Base-by-base conservation (phyloP, 1,284 basidiomycete species). In the Cutaneotrichosporon spelunceum region DNA sequence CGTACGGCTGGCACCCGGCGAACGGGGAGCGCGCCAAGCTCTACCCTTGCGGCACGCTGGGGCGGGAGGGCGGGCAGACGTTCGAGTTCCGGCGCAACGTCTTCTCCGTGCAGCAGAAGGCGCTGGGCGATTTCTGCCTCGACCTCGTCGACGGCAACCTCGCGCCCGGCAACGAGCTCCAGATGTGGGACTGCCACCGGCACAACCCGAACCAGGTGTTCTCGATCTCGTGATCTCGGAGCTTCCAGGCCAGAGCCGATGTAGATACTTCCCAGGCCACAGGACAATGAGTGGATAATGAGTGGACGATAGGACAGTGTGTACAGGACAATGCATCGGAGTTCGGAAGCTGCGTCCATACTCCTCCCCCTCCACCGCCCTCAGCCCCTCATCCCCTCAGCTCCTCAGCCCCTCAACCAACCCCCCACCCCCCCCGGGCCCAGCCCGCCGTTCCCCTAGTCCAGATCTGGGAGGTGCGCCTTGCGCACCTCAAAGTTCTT, bases 151-250 rank as follows among this genome's bases (percentile, higher is more conserved):
- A 66, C 56, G 70, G 70, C 21, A 39, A 26, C 33, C 36, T 44
- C 36, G 39, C 11, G 23, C 36, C 53, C 3, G 56, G 47, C 8
- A 66, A 66, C 42, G 64, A 65, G 29, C 26, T 68, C 23, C 71
- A 71, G 62, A 67, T 63, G 39, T 73, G 70, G 70, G 34, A 66
- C 60, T 68, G 66, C 53, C 26, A 30, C 39, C 7, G 21, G 27
- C 57, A 57, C 39, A 68, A 68, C 64, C 57, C 57, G 27, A 66
- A 68, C 59, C 66, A 68, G 61, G 11, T 60, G 29, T 65, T 50
- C 48, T 50, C 48, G 48, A 50, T 29, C 48, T 50, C 48, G 26
- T 50, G 30, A 16, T 19, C 47, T 5, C 42, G 19, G 7, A 21
- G n/a, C n/a, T n/a, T n/a, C n/a, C n/a, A n/a, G n/a, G n/a, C n/a